phyloP scores from a whole-genome alignment of 2,329 filamentous ascomycete genomes.

The Dissoconium aciculare region DNA sequence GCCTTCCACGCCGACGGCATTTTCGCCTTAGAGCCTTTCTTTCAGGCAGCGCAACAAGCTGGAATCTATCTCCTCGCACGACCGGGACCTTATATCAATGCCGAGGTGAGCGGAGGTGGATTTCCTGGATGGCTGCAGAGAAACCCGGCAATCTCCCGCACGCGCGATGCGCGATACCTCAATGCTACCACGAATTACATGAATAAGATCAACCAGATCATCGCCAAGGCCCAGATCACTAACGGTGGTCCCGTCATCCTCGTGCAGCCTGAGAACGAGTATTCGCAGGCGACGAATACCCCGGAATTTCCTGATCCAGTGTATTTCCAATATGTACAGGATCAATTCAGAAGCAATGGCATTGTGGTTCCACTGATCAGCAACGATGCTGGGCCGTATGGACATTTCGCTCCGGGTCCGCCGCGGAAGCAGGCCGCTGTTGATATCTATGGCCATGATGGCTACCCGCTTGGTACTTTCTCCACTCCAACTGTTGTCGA shows the following conservation, averaged over 20 bases:
- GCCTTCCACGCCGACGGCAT: slow-evolving; percentile 56
- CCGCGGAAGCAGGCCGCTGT: slow-evolving; percentile 30
- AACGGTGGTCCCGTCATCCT: slow-evolving; percentile 69
- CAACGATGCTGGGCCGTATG: slow-evolving; percentile 51
- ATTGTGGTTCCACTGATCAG: slow-evolving; percentile 61
- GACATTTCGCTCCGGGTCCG: slow-evolving; percentile 49
- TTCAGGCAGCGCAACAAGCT: slow-evolving; percentile 55
- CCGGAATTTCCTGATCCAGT: slow-evolving; percentile 46
- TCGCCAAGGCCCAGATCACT: slow-evolving; percentile 65
- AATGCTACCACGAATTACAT: slow-evolving; percentile 54
- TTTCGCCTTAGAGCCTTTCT: slow-evolving; percentile 59
- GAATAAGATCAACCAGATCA: slow-evolving; percentile 45
- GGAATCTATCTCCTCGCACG: slow-evolving; percentile 61
- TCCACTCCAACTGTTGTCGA: not conserved
- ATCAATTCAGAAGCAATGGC: slow-evolving; percentile 52
- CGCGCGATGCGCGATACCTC: slow-evolving; percentile 46
- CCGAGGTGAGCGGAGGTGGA: slow-evolving; percentile 60
- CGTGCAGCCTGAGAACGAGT: slow-evolving; percentile 72
- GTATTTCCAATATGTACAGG: slow-evolving; percentile 54
- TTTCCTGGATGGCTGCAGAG: slow-evolving; percentile 69
- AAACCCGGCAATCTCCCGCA: slow-evolving; percentile 49
- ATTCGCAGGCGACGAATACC: slow-evolving; percentile 39
- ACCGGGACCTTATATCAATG: slow-evolving; percentile 42
- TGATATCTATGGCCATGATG: slow-evolving; percentile 53
- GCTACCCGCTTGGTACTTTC: slow-evolving; percentile 39